A percentile compares a stretch with the other conserved stretches of the same genome.
Evolutionary conservation across 192 early-diverging fungal genomes (phyloP).

Genomic region (Dissophora globulifera): DNA sequence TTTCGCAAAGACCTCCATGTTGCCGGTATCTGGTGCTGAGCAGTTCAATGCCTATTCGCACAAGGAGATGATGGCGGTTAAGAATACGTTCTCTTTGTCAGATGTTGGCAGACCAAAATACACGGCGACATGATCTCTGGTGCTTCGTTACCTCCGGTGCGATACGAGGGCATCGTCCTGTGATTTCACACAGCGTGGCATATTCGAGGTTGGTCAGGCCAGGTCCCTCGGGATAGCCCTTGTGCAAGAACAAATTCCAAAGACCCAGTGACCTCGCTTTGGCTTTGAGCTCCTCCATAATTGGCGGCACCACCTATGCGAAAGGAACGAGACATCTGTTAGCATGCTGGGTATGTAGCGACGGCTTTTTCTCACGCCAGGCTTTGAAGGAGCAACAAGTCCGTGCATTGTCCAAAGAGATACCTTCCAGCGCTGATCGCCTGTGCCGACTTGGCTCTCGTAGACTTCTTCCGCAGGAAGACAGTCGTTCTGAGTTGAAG

Average conservation of each 20-base stretch:
- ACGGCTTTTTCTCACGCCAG: neutral
- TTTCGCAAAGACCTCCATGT: conserved; percentile 99
- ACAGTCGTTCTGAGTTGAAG: conserved; percentile 77
- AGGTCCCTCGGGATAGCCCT: conserved; percentile 82
- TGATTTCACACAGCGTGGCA: conserved; percentile 89
- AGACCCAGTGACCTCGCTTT: conserved; percentile 89
- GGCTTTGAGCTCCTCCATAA: conserved; percentile 90
- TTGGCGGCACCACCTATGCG: conserved; percentile 74
- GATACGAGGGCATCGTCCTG: conserved; percentile 80
- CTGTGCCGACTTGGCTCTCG: conserved; percentile 73
- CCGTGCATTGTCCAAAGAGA: neutral
- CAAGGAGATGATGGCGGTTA: no score
- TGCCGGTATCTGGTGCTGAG: conserved; percentile 96
- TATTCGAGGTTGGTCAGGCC: conserved; percentile 97
- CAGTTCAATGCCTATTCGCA: conserved; percentile 89
- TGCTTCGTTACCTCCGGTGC: conserved; percentile 76
- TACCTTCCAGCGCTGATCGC: conserved; percentile 87
- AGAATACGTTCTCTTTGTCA: no score
- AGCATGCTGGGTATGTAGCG: no score
- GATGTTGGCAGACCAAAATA: neutral
- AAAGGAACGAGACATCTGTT: neutral
- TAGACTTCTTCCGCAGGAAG: conserved; percentile 89
- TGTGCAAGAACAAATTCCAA: conserved; percentile 95
- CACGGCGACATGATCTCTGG: neutral
- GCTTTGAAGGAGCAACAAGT: neutral